A percentile compares a stretch with the other conserved stretches of the same genome.
Conservation (phyloP, 73 alveolate species). For the Paramecium biaurelia region DNA sequence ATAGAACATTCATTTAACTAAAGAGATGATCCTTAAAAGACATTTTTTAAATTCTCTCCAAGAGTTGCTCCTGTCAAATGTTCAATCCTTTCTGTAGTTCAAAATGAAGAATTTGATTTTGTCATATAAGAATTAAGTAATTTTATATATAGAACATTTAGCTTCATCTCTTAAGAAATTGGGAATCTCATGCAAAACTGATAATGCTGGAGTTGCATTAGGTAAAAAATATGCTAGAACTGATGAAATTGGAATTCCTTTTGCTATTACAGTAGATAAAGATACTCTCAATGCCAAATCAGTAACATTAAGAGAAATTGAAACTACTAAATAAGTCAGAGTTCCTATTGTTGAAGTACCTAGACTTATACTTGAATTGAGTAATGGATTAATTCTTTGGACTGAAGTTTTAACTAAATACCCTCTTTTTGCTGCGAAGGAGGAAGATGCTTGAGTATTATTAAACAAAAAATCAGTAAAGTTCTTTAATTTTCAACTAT, state of each 20-base stretch:
- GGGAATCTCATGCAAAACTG: slow-evolving; percentile 95
- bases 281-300: slow-evolving; percentile 84
- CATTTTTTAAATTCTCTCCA: slow-evolving; percentile 92
- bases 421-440: not conserved
- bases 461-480: not conserved
- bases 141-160: not conserved
- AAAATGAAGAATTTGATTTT: slow-evolving; percentile 73
- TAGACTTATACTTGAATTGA: slow-evolving; percentile 44
- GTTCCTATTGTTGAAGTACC: slow-evolving; percentile 79
- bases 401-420: not conserved
- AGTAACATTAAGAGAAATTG: slow-evolving; percentile 95
- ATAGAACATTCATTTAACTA: slow-evolving; percentile 94
- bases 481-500: not conserved
- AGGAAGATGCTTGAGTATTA: slow-evolving; percentile 10
- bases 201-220: slow-evolving; percentile 88
- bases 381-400: not conserved
- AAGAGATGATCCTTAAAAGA: slow-evolving; percentile 89
- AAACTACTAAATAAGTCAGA: slow-evolving; percentile 90
- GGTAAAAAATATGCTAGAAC: slow-evolving; percentile 99
- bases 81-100: slow-evolving; percentile 89
- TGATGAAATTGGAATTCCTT: slow-evolving; percentile 99
- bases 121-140: slow-evolving; percentile 27
- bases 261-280: slow-evolving; percentile 97
- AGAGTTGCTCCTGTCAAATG: slow-evolving; percentile 94
- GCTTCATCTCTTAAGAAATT: slow-evolving; percentile 69